Evolutionary conservation across 1,139 yeast genomes (phyloP).

Genomic region (Hyphopichia wangnamkhiaoensis): DNA sequence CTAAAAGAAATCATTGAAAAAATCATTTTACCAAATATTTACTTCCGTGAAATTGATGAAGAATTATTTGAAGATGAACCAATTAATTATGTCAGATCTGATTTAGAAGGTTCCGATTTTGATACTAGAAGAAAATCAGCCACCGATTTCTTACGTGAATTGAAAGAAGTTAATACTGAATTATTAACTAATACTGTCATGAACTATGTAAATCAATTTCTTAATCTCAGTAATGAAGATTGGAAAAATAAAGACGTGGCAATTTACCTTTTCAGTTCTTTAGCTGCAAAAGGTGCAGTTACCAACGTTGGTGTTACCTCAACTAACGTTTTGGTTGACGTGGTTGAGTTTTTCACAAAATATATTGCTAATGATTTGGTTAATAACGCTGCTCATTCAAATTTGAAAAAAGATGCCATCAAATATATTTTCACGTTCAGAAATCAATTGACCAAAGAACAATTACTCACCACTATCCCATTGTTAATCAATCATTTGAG

Average conservation of each 20-base stretch:
- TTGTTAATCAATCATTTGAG: constrained; percentile 69
- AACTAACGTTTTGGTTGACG: constrained; percentile 81
- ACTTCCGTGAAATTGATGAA: constrained; percentile 81
- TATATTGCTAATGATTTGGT: constrained; percentile 82
- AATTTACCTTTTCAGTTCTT: constrained; percentile 78
- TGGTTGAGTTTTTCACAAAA: constrained; percentile 77
- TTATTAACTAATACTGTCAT: constrained; percentile 74
- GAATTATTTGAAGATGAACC: constrained; percentile 98
- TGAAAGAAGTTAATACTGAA: constrained; percentile 77
- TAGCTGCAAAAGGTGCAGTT: constrained; percentile 87
- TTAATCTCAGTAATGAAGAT: constrained; percentile 43
- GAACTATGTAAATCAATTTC: constrained; percentile 71
- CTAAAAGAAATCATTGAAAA: constrained; percentile 78
- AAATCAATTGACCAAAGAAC: constrained; percentile 88
- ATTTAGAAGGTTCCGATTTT: constrained; percentile 91
- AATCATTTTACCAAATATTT: constrained; percentile 85
- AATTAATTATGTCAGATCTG: constrained; percentile 85
- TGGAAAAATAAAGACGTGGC: constrained; percentile 93
- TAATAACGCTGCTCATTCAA: constrained; percentile 55
- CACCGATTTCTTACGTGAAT: constrained; percentile 84
- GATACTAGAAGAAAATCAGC: constrained; percentile 92
- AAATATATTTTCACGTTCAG: constrained; percentile 87
- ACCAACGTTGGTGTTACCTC: constrained; percentile 88
- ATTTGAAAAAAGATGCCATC: constrained; percentile 88
- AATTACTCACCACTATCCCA: constrained; percentile 79